phyloP scores from a whole-genome alignment of 2,329 filamentous ascomycete species.

The Pseudopyricularia javanii region DNA sequence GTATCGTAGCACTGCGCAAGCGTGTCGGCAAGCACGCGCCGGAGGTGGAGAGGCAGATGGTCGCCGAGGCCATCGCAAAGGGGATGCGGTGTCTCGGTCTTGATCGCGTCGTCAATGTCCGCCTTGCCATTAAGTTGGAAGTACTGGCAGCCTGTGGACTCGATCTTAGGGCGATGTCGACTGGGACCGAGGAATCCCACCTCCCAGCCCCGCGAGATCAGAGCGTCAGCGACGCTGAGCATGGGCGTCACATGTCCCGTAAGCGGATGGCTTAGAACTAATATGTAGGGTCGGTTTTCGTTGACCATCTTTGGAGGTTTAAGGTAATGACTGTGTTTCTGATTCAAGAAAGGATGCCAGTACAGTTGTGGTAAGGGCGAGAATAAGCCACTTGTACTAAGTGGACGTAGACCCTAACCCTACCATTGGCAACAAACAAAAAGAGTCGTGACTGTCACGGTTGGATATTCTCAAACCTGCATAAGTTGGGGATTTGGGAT shows the following conservation, averaged over 20 bases:
- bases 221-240: slow-evolving; percentile 18
- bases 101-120: slow-evolving; percentile 18
- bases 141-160: slow-evolving; percentile 17
- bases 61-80: neutral
- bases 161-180: slow-evolving; percentile 20
- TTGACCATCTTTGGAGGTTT: neutral
- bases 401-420: no score
- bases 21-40: slow-evolving; percentile 17
- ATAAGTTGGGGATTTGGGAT: no score
- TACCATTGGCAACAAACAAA: no score
- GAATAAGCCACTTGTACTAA: no score
- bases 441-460: no score
- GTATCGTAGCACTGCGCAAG: slow-evolving; percentile 17
- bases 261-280: slow-evolving; percentile 19
- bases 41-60: slow-evolving; percentile 12
- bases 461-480: no score
- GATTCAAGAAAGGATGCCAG: neutral
- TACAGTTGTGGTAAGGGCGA: no score
- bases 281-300: neutral
- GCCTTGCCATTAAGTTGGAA: slow-evolving; percentile 17
- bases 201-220: slow-evolving; percentile 16
- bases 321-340: neutral
- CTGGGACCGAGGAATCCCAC: slow-evolving; percentile 22
- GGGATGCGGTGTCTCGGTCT: neutral
- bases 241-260: slow-evolving; percentile 23